Evolutionary conservation across 306 rosid genomes (phyloP), one percentile per base, ranked within the genome.

Genomic region (Gynostemma pentaphyllum): DNA sequence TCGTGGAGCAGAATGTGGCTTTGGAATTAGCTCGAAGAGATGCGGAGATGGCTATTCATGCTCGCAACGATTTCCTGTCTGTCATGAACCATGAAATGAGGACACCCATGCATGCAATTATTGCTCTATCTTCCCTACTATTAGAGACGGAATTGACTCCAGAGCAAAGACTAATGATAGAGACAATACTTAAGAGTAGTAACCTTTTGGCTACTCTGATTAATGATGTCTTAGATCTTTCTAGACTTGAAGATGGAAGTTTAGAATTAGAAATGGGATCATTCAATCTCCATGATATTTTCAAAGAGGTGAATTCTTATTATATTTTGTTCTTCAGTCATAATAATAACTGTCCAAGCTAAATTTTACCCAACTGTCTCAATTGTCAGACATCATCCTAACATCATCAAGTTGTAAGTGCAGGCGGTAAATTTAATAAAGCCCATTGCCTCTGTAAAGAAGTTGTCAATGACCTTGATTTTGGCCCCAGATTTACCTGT

Each of bases 71-170:
- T 74, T 91, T 91, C 79, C 89, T 87, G 55, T 76, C 95, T 44
- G 96, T 90, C 80, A 83, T 90, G 97, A 90, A 87, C 72, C 86
- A 90, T 80, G 97, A 87, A 83, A 90, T 90, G 97, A 83, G 96
- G 79, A 90, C 91, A 2, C 97, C 97, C 21, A 87, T 90, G 97
- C 86, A 87, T 42, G 95, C 97, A 66, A 77, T 85, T 62, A 80
- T 90, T 53, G 90, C 96, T n/a, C 48, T 88, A 74, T 82, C 96
- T 1, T 91, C 98, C 28, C 89, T 90, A 61, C 95, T 90, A 22
- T 76, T 87, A 61, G 97, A 90, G 80, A 85, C 91, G 0, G 95
- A 90, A 29, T 75, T 90, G 66, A 83, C 79, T 63, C 90, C 89
- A 15, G 96, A 90, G 63, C 89, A 85, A 63, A 87, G 98, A 78